These are phyloP conservation scores for Phaeosphaeriaceae sp. DNA, from an alignment of 2,329 filamentous ascomycete species.

Conservation along the genomic window DNA sequence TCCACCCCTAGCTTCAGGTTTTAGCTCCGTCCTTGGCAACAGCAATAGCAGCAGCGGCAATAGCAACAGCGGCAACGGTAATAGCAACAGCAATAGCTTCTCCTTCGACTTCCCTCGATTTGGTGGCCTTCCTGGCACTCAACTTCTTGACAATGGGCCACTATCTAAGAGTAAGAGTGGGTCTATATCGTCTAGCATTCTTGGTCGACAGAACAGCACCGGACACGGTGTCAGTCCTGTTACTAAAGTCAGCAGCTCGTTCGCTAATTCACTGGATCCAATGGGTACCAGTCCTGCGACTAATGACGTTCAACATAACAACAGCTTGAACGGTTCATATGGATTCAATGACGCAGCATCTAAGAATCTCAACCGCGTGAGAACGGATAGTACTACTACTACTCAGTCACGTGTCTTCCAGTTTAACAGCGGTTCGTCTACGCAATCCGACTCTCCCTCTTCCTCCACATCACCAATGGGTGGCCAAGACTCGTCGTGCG, in stretches of 20 bases:
- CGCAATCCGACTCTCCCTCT: slow-evolving; percentile 58
- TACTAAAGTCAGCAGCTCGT: slow-evolving; percentile 31
- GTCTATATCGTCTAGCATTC: slow-evolving; percentile 28
- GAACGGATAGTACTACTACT: slow-evolving; percentile 50
- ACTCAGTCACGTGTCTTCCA: slow-evolving; percentile 57
- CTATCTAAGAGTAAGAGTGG: slow-evolving; percentile 40
- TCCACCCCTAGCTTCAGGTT: slow-evolving; percentile 53
- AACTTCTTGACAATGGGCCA: slow-evolving; percentile 59
- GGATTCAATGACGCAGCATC: slow-evolving; percentile 24
- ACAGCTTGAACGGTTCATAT: slow-evolving; percentile 36
- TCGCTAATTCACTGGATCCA: slow-evolving; percentile 34
- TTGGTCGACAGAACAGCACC: slow-evolving; percentile 42
- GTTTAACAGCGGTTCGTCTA: slow-evolving; percentile 56
- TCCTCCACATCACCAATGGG: slow-evolving; percentile 59
- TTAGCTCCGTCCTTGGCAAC: slow-evolving; percentile 54
- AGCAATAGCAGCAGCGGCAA: slow-evolving; percentile 65
- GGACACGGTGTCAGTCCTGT: slow-evolving; percentile 47
- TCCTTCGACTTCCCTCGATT: slow-evolving; percentile 97
- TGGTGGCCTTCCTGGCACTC: slow-evolving; percentile 69
- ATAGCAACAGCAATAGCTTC: slow-evolving; percentile 78
- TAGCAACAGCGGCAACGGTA: slow-evolving; percentile 66
- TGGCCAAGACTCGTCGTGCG: slow-evolving; percentile 65
- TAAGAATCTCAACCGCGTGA: slow-evolving; percentile 34
- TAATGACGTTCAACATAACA: slow-evolving; percentile 47
- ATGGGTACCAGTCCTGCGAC: slow-evolving; percentile 39